Evolutionary conservation across 2,329 filamentous ascomycete species (phyloP).

Genomic region (Claviceps sp.): DNA sequence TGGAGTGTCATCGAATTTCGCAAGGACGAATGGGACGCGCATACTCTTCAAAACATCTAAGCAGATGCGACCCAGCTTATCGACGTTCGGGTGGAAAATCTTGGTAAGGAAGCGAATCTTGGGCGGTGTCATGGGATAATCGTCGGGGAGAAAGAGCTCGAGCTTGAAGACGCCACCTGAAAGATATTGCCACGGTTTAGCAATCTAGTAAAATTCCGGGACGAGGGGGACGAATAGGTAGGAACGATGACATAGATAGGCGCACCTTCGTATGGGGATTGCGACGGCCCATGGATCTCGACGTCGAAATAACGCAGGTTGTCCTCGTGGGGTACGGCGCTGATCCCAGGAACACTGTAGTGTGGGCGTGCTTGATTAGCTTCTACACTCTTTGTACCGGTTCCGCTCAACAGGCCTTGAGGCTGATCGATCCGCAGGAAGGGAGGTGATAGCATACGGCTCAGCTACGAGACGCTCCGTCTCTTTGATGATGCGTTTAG

Average conservation of each 20-base stretch:
- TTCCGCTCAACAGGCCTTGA: not conserved
- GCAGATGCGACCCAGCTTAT: slow-evolving; percentile 93
- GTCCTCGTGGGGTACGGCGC: slow-evolving; percentile 87
- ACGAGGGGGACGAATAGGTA: not conserved
- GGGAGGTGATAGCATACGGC: slow-evolving; percentile 49
- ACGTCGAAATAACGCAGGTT: slow-evolving; percentile 98
- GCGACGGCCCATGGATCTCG: slow-evolving; percentile 80
- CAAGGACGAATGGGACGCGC: slow-evolving; percentile 12
- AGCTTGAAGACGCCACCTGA: slow-evolving; percentile 80
- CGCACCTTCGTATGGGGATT: slow-evolving; percentile 88
- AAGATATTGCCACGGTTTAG: slow-evolving; percentile 12
- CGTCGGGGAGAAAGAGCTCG: slow-evolving; percentile 92
- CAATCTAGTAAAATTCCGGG: no score
- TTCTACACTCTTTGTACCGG: not conserved
- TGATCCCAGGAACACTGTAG: slow-evolving; percentile 82
- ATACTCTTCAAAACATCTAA: slow-evolving; percentile 92
- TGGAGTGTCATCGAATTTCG: not conserved
- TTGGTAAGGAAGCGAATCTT: slow-evolving; percentile 98
- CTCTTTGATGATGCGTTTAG: slow-evolving; percentile 97
- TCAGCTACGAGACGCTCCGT: slow-evolving; percentile 94
- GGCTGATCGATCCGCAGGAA: slow-evolving; percentile 4
- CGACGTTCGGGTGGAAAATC: slow-evolving; percentile 98
- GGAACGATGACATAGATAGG: not conserved
- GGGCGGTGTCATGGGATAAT: slow-evolving; percentile 97
- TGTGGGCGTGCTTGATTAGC: not conserved